These are phyloP conservation scores for Pelargonium nanum DNA, from an alignment of 345 rosid species.

Conservation along the genomic window DNA sequence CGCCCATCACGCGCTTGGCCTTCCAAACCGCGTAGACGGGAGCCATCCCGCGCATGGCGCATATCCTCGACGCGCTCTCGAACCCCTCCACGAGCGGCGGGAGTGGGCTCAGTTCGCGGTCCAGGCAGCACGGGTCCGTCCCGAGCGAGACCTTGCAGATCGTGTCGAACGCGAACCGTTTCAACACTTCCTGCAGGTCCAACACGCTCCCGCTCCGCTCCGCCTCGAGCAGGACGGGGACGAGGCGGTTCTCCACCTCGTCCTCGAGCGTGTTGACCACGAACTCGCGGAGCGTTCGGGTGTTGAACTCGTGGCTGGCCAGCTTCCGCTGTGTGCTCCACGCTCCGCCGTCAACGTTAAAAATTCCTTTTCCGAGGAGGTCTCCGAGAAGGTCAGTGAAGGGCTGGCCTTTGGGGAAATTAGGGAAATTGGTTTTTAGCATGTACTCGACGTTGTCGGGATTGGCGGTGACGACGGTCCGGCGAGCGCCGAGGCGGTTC, in stretches of 20 bases:
- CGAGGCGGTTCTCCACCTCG: slow-evolving; percentile 41
- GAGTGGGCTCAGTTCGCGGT: slow-evolving; percentile 24
- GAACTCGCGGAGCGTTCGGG: slow-evolving; percentile 48
- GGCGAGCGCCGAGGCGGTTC: slow-evolving; percentile 40
- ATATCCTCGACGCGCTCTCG: slow-evolving; percentile 39
- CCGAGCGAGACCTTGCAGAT: slow-evolving; percentile 45
- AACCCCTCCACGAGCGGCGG: slow-evolving; percentile 38
- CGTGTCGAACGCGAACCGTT: slow-evolving; percentile 49
- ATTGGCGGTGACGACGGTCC: slow-evolving; percentile 58
- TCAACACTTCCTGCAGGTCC: slow-evolving; percentile 51
- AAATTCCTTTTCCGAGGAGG: slow-evolving; percentile 70
- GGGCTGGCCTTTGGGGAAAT: slow-evolving; percentile 80
- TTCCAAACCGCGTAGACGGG: slow-evolving; percentile 54
- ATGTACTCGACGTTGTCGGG: slow-evolving; percentile 59
- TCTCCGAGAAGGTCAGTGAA: slow-evolving; percentile 72
- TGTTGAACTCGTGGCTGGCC: slow-evolving; percentile 69
- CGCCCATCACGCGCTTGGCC: slow-evolving; percentile 35
- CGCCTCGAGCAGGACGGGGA: slow-evolving; percentile 37
- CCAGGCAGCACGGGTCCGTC: slow-evolving; percentile 43
- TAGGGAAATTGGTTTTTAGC: slow-evolving; percentile 49
- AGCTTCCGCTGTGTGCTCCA: slow-evolving; percentile 62
- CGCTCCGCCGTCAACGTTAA: slow-evolving; percentile 66
- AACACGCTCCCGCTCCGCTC: slow-evolving; percentile 15
- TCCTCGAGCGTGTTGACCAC: slow-evolving; percentile 32
- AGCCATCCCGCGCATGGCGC: slow-evolving; percentile 47